Base-by-base conservation (phyloP, 2,329 filamentous ascomycete species). In the Acephala macrosclerotiorum region DNA sequence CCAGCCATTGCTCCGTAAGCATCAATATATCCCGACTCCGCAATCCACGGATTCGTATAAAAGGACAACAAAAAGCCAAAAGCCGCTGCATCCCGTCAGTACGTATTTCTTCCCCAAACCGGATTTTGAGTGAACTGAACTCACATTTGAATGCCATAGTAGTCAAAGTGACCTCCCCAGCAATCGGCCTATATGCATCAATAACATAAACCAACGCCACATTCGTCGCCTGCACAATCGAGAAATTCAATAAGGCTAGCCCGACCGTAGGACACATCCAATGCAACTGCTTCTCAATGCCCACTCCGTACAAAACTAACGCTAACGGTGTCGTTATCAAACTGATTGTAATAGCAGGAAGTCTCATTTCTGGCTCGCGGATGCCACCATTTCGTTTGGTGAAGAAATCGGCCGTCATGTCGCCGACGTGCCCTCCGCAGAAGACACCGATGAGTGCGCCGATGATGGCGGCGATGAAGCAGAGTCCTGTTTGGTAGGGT, bases 1-100 rank as follows among this genome's bases (percentile, higher is more conserved):
- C 80, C 85, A 8, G 85, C 85, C 85, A 88, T 87, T n/a, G 81
- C 78, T 3, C 85, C 84, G 67, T 82, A 88, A 2, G 85, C 81
- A 40, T 80, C 76, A 14, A 77, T 67, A 70, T 88, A 88, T 0
- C 86, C 86, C 0, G 75, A 75, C 63, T 79, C 35, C 7, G 78
- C 75, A 42, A 88, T 81, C 86, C 86, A 88, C 0, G 84, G 81
- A 70, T 88, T 88, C 1, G 84, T 87, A 72, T 88, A 88, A 72
- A 88, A 88, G 0, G 82, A 85, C 1, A 88, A 78, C 0, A 88
- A 76, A 72, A 88, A 88, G 4, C 85, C 85, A 71, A 88, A 87
- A 8, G 82, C 73, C 18, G 84, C 82, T 55, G 0, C 5, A 2
- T 26, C 16, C 26, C 33, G 55, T 57, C 47, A 63, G 56, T 60